A percentile compares a stretch with the other conserved stretches of the same genome.
phyloP scores from a whole-genome alignment of 2,329 filamentous ascomycete species.

The Colletotrichum abscissum region DNA sequence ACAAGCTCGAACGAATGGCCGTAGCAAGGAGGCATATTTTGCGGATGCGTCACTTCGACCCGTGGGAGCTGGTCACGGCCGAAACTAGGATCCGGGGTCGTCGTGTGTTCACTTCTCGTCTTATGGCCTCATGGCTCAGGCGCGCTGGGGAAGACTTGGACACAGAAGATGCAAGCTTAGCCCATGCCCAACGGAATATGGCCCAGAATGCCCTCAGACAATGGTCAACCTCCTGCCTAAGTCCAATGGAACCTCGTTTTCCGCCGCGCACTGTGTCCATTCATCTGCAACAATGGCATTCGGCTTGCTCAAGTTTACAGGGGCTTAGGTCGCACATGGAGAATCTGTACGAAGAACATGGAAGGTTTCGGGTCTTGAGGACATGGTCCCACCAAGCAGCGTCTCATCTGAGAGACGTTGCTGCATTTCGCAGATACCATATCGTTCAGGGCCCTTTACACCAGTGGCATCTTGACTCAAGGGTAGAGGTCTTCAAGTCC shows the following conservation, averaged over 20 bases:
- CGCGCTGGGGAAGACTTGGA: neutral
- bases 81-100: conserved; percentile 18
- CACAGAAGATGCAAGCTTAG: neutral
- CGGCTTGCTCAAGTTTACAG: neutral
- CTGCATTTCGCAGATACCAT: neutral
- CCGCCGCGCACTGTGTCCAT: neutral
- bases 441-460: conserved; percentile 3
- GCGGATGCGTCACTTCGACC: conserved; percentile 55
- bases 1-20: conserved; percentile 74
- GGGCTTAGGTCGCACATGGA: neutral
- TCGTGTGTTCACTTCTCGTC: conserved; percentile 14
- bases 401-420: neutral
- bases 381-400: conserved; percentile 6
- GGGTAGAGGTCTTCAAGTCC: conserved; percentile 11
- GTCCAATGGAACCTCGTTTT: neutral
- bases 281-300: conserved; percentile 15
- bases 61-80: conserved; percentile 37
- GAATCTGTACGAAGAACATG: neutral
- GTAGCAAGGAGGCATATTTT: conserved; percentile 78
- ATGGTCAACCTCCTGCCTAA: conserved; percentile 12
- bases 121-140: conserved; percentile 18
- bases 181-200: neutral
- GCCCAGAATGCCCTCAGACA: neutral
- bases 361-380: neutral
- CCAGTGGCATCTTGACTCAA: conserved; percentile 22